Percentiles rank a stretch among this genome's conserved stretches.
phyloP scores from a whole-genome alignment of 2,329 filamentous ascomycete species.

The Aspergillus brunneoviolaceus region DNA sequence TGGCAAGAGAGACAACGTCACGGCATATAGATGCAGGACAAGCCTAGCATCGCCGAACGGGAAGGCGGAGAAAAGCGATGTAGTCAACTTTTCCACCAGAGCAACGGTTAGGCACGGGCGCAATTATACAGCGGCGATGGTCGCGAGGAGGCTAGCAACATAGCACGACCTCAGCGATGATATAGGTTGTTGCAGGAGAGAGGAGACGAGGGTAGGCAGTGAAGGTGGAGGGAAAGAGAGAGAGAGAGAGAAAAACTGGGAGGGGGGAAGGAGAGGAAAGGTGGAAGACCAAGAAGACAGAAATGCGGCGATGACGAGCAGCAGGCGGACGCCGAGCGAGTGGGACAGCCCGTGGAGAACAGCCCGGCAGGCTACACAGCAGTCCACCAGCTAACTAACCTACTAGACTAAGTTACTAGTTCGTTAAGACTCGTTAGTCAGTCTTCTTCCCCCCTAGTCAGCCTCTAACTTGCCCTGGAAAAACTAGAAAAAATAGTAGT shows the following conservation, averaged over 20 bases:
- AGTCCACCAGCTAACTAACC: not conserved
- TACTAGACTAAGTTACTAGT: not conserved
- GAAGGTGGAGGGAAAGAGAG: not conserved
- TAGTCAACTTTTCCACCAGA: not conserved
- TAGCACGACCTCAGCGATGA: not conserved
- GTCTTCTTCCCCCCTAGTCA: not conserved
- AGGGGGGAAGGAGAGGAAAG: not conserved
- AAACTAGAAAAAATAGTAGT: not conserved
- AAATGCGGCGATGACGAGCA: conserved; percentile 1
- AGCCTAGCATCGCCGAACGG: conserved; percentile 26
- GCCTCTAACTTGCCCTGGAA: not conserved
- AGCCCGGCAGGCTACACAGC: not conserved
- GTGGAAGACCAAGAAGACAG: not conserved
- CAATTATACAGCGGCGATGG: not conserved
- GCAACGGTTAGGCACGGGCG: not conserved
- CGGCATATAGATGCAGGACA: conserved; percentile 21
- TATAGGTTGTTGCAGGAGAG: not conserved
- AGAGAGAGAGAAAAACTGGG: not conserved
- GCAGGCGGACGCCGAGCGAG: not conserved
- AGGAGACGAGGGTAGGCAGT: not conserved
- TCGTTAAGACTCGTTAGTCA: not conserved
- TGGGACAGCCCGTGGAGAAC: not conserved
- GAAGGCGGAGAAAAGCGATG: conserved; percentile 7
- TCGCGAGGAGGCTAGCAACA: not conserved
- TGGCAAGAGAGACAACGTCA: not conserved